phyloP scores from a whole-genome alignment of 345 rosid species.

The Aquilaria sinensis region DNA sequence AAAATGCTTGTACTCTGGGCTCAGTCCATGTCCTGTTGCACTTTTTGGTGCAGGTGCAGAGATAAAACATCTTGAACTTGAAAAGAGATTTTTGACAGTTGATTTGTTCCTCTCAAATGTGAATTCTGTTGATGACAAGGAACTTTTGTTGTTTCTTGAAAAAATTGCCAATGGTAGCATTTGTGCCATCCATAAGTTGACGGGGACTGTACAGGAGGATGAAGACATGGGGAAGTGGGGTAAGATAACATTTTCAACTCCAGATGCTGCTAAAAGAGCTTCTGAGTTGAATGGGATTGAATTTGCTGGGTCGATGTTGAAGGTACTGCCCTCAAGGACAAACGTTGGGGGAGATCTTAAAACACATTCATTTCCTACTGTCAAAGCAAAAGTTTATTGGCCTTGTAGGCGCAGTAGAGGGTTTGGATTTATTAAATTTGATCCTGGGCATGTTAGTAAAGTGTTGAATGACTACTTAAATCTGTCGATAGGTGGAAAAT shows the following conservation, averaged over 20 bases:
- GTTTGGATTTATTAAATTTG: slow-evolving; percentile 43
- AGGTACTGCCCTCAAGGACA: slow-evolving; percentile 42
- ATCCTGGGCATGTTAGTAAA: slow-evolving; percentile 31
- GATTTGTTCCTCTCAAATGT: slow-evolving; percentile 47
- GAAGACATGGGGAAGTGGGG: slow-evolving; percentile 74
- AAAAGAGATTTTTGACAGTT: slow-evolving; percentile 53
- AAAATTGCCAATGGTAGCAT: slow-evolving; percentile 45
- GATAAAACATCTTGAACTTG: slow-evolving; percentile 85
- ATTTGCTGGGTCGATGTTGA: slow-evolving; percentile 52
- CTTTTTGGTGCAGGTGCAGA: slow-evolving; percentile 86
- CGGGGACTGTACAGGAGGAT: slow-evolving; percentile 30
- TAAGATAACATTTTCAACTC: slow-evolving; percentile 67
- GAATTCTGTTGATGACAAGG: slow-evolving; percentile 50
- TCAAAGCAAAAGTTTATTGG: slow-evolving; percentile 66
- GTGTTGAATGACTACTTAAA: slow-evolving; percentile 33
- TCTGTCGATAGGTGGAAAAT: slow-evolving; percentile 43
- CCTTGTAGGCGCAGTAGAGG: slow-evolving; percentile 68
- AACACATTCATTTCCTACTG: slow-evolving; percentile 55
- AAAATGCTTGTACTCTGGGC: slow-evolving; percentile 52
- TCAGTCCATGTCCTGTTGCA: slow-evolving; percentile 50
- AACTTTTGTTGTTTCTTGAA: slow-evolving; percentile 61
- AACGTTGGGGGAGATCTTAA: slow-evolving; percentile 39
- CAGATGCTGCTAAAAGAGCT: slow-evolving; percentile 70
- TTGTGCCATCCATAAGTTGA: slow-evolving; percentile 48
- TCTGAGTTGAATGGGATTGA: slow-evolving; percentile 42